A percentile compares a stretch with the other conserved stretches of the same genome.
Conservation (phyloP, 2,329 filamentous ascomycete species). For the Furcasterigmium sp. region DNA sequence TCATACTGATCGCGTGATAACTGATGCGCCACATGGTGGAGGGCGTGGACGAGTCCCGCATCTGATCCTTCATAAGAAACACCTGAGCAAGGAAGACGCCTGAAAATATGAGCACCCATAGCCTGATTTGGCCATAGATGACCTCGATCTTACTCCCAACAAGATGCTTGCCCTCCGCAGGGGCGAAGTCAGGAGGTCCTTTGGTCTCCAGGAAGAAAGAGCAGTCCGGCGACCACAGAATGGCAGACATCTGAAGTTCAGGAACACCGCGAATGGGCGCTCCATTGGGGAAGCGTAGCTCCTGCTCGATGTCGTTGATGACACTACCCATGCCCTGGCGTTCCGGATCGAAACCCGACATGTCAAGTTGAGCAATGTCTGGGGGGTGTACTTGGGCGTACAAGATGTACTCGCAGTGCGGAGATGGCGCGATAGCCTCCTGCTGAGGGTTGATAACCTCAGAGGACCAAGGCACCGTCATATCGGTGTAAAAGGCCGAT, state of each 20-base stretch:
- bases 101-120: slow-evolving; percentile 53
- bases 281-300: slow-evolving; percentile 57
- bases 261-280: slow-evolving; percentile 51
- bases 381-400: slow-evolving; percentile 73
- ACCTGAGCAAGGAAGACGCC: slow-evolving; percentile 56
- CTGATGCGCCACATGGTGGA: slow-evolving; percentile 63
- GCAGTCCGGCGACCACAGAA: slow-evolving; percentile 65
- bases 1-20: slow-evolving; percentile 56
- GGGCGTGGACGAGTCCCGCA: slow-evolving; percentile 61
- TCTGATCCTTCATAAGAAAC: slow-evolving; percentile 56
- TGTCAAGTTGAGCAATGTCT: slow-evolving; percentile 28
- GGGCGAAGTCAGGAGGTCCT: slow-evolving; percentile 51
- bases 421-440: slow-evolving; percentile 54
- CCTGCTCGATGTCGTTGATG: slow-evolving; percentile 53
- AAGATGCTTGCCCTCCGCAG: slow-evolving; percentile 49
- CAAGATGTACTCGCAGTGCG: slow-evolving; percentile 84
- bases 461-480: slow-evolving; percentile 72
- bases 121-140: slow-evolving; percentile 49
- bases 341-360: slow-evolving; percentile 22
- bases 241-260: slow-evolving; percentile 54
- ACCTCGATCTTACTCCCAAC: slow-evolving; percentile 57
- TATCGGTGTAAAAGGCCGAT: slow-evolving; percentile 46
- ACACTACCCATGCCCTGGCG: slow-evolving; percentile 28
- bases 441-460: slow-evolving; percentile 54
- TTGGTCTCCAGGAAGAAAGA: slow-evolving; percentile 61